Base-by-base conservation (phyloP, 148 eudicot species). In the Bassia scoparia region DNA sequence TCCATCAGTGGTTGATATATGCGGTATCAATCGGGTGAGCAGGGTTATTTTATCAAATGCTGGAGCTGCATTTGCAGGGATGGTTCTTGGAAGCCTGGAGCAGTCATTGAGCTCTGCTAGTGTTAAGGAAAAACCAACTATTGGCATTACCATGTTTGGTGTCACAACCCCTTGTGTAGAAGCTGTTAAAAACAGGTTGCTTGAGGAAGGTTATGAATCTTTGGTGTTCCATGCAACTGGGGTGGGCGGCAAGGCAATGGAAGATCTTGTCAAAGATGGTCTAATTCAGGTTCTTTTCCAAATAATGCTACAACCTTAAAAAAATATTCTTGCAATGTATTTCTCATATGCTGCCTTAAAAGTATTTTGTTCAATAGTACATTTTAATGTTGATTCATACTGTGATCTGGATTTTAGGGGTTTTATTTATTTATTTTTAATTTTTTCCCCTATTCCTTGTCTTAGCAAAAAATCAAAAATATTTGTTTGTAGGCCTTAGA, bases 211-310 rank as follows among this genome's bases (percentile, higher is more conserved):
- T 26, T 95, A 85, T 70, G 99, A 95, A 80, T 79, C 94, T 50
- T 77, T 95, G 85, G 88, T 95, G 77, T 95, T 95, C 72, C 99
- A 95, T 81, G 99, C 99, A 68, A 95, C 99, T 58, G 99, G 99
- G 58, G 90, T 95, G 41, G 99, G 99, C 18, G 99, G 99, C 35
- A 85, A 90, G 76, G 97, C 99, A 26, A 95, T 92, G 99, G 99
- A 95, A 78, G 90, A 92, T 78, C 88, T 95, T 52, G 97, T 95
- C 82, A 82, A 79, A 82, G 92, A 79, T 44, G 97, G 97, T 78
- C 81, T 95, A 70, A 90, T 95, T 77, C 93, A 92, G 97, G 99
- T 92, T 76, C 31, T 54, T 31, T 29, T 53, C 65, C n/a, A 12
- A 26, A 48, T 17, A 33, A 35, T 54, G 37, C 23, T 53, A 52